Evolutionary conservation across 208 protist genomes (phyloP).

Genomic region (Willaertia magna): DNA sequence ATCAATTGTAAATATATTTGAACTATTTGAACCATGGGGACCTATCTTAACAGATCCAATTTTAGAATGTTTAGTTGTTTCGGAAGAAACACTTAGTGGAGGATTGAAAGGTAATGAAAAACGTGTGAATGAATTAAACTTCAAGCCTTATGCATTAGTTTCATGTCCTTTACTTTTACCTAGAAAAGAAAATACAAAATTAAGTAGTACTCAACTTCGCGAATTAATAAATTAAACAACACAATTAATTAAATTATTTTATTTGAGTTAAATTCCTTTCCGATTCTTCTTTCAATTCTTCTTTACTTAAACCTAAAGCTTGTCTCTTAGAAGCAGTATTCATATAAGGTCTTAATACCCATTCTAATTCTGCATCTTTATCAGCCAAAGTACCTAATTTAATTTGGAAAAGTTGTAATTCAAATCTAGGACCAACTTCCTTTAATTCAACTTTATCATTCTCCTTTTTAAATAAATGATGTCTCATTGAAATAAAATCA

Average conservation of each 20-base stretch:
- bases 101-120: conserved; percentile 3
- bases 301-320: conserved; percentile 32
- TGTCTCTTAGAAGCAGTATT: conserved; percentile 88
- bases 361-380: conserved; percentile 93
- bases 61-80: conserved; percentile 14
- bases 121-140: conserved; percentile 5
- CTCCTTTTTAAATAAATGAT: conserved; percentile 82
- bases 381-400: conserved; percentile 82
- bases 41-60: conserved; percentile 9
- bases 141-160: not conserved
- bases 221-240: not conserved
- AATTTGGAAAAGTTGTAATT: conserved; percentile 90
- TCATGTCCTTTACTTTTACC: not conserved
- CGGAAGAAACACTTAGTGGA: conserved; percentile 14
- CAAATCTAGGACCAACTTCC: conserved; percentile 96
- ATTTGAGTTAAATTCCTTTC: not conserved
- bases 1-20: not conserved
- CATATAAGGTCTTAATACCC: conserved; percentile 94
- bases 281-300: not conserved
- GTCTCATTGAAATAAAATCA: conserved; percentile 96
- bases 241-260: no score
- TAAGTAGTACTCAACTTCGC: not conserved
- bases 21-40: conserved; percentile 14
- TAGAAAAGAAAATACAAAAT: not conserved
- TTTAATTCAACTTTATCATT: conserved; percentile 73